Base-by-base conservation (phyloP, 305 asterid genomes). In the Rubia peregrina region DNA sequence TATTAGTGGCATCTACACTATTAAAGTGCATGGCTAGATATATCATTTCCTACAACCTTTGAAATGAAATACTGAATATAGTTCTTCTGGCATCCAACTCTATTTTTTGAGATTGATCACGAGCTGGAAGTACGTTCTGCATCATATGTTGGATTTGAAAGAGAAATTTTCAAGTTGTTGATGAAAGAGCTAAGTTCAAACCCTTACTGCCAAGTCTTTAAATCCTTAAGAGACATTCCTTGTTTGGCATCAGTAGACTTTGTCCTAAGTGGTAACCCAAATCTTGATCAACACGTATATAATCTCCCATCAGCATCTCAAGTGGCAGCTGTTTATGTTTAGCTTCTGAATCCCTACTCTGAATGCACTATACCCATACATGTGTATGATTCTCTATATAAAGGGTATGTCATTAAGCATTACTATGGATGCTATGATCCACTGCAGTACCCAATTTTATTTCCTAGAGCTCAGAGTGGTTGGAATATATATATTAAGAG, bases 361-460 rank as follows among this genome's bases (percentile, higher is more conserved):
- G 17, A 55, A 7, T 6, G 11, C 5, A 16, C 9, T 12, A 22
- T 51, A 0, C 55, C 67, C 38, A 59, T 76, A 43, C 61, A 68
- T 0, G 67, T 67, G 0, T 76, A 76, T 16, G 26, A 61, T 14
- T 16, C n/a, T 3, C 0, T 24, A 67, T 0, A 12, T 14, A 6
- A 4, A 19, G 1, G 3, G 6, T 49, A 2, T 56, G 49, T 7
- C 0, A 30, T 72, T 0, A 22, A 49, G 0, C 59, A 76, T 12
- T 67, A 46, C 13, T 76, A 46, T 51, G 63, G 67, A 1, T 71
- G 74, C 3, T 76, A 76, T 13, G 63, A 77, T 49, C 77, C 77
- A 0, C 41, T 77, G 21, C 74, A 72, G 5, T 68, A 77, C 44
- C 68, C 71, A 0, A 2, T 77, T 2, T 42, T 77, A 7, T 72